A percentile compares a stretch with the other conserved stretches of the same genome.
Conservation (phyloP, 2,329 filamentous ascomycete species). For the Colletotrichum camelliae region DNA sequence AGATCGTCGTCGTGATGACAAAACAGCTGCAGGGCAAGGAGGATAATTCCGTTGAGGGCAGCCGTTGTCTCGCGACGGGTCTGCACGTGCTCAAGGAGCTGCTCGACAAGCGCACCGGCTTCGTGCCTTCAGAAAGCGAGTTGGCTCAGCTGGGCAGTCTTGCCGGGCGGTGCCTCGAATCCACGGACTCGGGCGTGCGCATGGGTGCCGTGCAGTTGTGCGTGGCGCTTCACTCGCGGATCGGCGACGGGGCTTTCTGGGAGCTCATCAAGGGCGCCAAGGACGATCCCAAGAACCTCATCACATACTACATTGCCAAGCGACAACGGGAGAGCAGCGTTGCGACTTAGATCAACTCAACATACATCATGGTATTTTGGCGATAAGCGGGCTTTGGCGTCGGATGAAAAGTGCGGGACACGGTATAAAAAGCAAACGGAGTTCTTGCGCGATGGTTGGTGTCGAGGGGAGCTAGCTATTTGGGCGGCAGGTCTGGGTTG, state of each 20-base stretch:
- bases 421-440: conserved; percentile 1
- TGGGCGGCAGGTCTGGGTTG: conserved; percentile 1
- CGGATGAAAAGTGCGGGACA: not conserved
- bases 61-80: conserved; percentile 65
- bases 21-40: conserved; percentile 52
- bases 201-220: conserved; percentile 85
- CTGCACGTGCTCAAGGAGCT: conserved; percentile 67
- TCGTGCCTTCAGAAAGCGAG: conserved; percentile 56
- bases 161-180: conserved; percentile 63
- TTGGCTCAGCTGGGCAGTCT: conserved; percentile 56
- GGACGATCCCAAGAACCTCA: conserved; percentile 77
- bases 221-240: conserved; percentile 69
- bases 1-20: conserved; percentile 62
- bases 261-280: conserved; percentile 65
- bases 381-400: not conserved
- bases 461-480: not conserved
- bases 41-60: conserved; percentile 47
- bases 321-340: conserved; percentile 58
- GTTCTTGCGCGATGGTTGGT: not conserved
- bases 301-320: conserved; percentile 83
- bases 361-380: not conserved
- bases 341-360: not conserved
- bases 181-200: conserved; percentile 64
- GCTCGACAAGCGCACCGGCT: conserved; percentile 54
- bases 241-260: conserved; percentile 72